phyloP scores from a whole-genome alignment of 2,329 filamentous ascomycete species.

The Arthroderma sp. region DNA sequence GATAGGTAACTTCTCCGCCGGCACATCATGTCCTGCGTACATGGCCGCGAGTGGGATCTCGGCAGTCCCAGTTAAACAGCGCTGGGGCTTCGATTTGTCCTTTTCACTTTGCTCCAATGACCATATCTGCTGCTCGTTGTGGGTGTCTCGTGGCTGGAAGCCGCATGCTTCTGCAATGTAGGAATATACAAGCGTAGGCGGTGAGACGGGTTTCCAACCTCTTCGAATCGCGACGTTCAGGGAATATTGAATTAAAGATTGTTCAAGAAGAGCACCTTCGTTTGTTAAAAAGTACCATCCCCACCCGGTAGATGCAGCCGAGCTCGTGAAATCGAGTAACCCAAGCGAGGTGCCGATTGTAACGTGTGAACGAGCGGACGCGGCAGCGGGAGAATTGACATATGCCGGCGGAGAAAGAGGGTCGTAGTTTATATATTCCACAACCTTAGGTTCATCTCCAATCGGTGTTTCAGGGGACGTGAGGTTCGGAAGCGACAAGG shows the following conservation, averaged over 20 bases:
- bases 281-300: slow-evolving; percentile 96
- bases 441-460: slow-evolving; percentile 49
- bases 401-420: slow-evolving; percentile 31
- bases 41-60: slow-evolving; percentile 92
- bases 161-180: slow-evolving; percentile 86
- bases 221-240: slow-evolving; percentile 56
- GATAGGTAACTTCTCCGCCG: slow-evolving; percentile 53
- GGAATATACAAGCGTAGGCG: slow-evolving; percentile 80
- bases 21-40: slow-evolving; percentile 60
- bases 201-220: slow-evolving; percentile 69
- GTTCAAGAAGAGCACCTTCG: slow-evolving; percentile 84
- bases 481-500: slow-evolving; percentile 71
- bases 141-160: slow-evolving; percentile 81
- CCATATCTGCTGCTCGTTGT: slow-evolving; percentile 89
- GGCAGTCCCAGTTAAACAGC: slow-evolving; percentile 74
- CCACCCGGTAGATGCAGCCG: slow-evolving; percentile 77
- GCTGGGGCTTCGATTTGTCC: slow-evolving; percentile 53
- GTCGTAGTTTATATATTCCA: slow-evolving; percentile 69
- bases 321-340: slow-evolving; percentile 77
- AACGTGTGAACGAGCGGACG: slow-evolving; percentile 53
- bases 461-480: slow-evolving; percentile 64
- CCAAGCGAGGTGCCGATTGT: slow-evolving; percentile 76
- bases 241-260: slow-evolving; percentile 80
- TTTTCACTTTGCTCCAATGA: slow-evolving; percentile 52
- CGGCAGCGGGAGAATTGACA: slow-evolving; percentile 7